Conservation (phyloP, 257 asterid genomes). For the Nicotiana tabacum region DNA sequence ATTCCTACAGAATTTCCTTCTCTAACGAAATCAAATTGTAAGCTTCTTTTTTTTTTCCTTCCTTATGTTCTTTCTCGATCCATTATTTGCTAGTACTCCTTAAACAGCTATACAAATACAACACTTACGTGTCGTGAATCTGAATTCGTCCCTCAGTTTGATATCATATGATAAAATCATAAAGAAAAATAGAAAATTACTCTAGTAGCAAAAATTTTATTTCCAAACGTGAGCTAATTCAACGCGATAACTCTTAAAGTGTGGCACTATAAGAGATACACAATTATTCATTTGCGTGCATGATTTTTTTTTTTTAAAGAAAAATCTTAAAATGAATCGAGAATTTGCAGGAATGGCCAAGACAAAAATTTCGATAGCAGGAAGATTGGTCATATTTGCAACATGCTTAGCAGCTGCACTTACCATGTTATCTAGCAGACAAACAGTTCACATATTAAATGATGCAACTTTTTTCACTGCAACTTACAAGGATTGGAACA, state of each 20-base stretch:
- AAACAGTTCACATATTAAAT: not conserved
- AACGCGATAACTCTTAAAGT: no score
- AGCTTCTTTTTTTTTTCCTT: not conserved
- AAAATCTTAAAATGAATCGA: not conserved
- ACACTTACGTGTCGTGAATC: not conserved
- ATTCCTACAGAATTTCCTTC: no score
- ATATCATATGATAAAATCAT: no score
- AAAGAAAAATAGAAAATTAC: not conserved
- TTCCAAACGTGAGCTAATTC: not conserved
- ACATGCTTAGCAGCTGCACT: constrained; percentile 9
- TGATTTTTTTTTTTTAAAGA: not conserved
- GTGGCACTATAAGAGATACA: not conserved
- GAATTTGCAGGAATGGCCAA: not conserved
- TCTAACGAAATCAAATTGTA: not conserved
- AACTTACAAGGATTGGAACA: not conserved
- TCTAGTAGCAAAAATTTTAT: not conserved
- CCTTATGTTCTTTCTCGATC: not conserved
- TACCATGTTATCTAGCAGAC: not conserved
- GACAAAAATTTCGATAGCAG: constrained; percentile 2
- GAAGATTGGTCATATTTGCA: not conserved
- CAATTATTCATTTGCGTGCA: not conserved
- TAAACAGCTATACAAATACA: not conserved
- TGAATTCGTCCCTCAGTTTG: no score
- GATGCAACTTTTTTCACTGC: not conserved
- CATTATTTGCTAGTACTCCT: not conserved